Evolutionary conservation across 768 basidiomycete genomes (phyloP).

Genomic region (Russula abietina): DNA sequence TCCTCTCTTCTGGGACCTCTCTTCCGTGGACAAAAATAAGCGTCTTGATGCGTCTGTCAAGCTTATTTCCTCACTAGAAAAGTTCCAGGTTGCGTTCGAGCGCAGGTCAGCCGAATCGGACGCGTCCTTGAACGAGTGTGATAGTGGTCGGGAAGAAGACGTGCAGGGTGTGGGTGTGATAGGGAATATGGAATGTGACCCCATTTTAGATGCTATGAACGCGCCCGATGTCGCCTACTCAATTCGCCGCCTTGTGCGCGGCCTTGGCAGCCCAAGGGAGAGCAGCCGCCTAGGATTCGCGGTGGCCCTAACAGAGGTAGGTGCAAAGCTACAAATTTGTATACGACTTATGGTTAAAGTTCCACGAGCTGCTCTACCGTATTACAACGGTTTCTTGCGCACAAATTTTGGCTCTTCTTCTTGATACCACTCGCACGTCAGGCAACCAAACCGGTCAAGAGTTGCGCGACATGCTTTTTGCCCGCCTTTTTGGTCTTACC

Average conservation of each 20-base stretch:
- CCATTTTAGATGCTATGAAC: conserved; percentile 61
- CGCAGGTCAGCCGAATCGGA: conserved; percentile 33
- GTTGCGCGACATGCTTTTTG: conserved; percentile 88
- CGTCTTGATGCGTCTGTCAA: conserved; percentile 82
- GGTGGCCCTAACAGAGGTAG: conserved; percentile 90
- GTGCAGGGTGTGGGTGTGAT: conserved; percentile 34
- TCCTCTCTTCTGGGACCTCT: conserved; percentile 91
- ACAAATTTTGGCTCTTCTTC: conserved; percentile 70
- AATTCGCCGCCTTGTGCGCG: conserved; percentile 77
- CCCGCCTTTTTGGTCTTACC: conserved; percentile 84
- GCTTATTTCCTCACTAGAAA: conserved; percentile 72
- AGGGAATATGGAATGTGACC: conserved; percentile 38
- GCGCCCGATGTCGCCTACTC: conserved; percentile 92
- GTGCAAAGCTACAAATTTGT: conserved; percentile 26
- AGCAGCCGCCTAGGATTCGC: conserved; percentile 93
- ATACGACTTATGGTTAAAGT: conserved; percentile 5
- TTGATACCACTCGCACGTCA: conserved; percentile 63
- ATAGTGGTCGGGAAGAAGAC: conserved; percentile 12
- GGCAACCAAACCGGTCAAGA: conserved; percentile 85
- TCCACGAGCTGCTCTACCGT: conserved; percentile 64
- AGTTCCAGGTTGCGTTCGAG: conserved; percentile 68
- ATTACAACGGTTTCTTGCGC: conserved; percentile 70
- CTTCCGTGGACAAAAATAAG: conserved; percentile 71
- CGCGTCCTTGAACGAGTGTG: conserved; percentile 34
- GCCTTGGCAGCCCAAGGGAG: conserved; percentile 87